Conservation (phyloP, 371 early-diverging fungal species). For the Actinomortierella ambigua region DNA sequence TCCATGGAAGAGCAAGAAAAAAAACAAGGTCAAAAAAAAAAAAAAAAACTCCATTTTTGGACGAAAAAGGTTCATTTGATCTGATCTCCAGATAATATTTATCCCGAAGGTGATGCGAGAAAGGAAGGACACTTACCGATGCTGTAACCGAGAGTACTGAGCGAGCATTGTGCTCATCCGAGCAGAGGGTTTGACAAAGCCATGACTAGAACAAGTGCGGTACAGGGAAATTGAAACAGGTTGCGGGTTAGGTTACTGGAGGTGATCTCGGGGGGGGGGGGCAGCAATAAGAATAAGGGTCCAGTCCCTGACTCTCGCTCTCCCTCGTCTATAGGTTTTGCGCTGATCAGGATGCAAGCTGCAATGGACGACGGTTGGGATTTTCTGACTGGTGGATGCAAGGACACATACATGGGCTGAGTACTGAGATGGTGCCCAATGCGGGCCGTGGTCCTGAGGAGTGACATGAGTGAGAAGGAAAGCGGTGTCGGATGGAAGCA, state of each 20-base stretch:
- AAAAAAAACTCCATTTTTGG: too few species aligned
- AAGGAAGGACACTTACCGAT: too few species aligned
- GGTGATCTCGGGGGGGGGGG: background rate
- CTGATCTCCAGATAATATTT: too few species aligned
- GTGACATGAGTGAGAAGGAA: constrained; percentile 7
- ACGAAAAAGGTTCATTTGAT: too few species aligned
- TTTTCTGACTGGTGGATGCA: background rate
- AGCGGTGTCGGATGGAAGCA: background rate
- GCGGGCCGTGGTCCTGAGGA: constrained; percentile 19
- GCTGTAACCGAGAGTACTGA: too few species aligned
- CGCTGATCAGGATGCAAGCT: too few species aligned
- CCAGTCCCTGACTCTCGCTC: background rate
- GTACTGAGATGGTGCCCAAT: constrained; percentile 19
- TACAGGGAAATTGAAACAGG: background rate
- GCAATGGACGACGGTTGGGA: too few species aligned
- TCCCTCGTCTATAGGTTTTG: background rate
- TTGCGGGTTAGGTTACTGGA: background rate
- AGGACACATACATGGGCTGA: constrained; percentile 18
- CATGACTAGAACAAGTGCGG: background rate
- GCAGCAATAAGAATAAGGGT: background rate
- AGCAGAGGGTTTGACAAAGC: too few species aligned
- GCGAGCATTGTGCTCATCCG: too few species aligned
- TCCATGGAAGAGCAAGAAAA: too few species aligned
- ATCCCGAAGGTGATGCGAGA: too few species aligned
- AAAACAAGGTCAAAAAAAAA: too few species aligned